Percentiles rank a stretch among this genome's conserved stretches.
These are phyloP conservation scores for Periconia digitata DNA, from an alignment of 2,329 filamentous ascomycete species.

Conservation along the genomic window DNA sequence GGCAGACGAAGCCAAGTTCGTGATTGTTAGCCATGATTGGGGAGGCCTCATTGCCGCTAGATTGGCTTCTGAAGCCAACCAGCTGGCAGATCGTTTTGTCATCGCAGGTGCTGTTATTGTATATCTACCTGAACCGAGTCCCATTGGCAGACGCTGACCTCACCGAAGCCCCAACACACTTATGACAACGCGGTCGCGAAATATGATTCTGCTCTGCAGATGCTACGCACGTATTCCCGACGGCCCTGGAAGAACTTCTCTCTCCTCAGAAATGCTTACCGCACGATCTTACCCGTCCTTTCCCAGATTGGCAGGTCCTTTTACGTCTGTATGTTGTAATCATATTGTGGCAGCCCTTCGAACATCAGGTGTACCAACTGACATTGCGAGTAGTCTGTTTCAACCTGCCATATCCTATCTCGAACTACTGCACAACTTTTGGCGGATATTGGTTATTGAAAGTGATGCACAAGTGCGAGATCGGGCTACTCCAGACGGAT, in stretches of 20 bases:
- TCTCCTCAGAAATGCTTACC: constrained; percentile 48
- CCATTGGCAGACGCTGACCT: neutral
- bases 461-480: constrained; percentile 42
- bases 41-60: constrained; percentile 55
- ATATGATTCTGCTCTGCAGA: constrained; percentile 49
- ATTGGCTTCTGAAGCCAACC: constrained; percentile 60
- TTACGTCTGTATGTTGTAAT: constrained; percentile 50
- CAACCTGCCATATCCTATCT: constrained; percentile 51
- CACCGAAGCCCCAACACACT: constrained; percentile 44
- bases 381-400: constrained; percentile 45
- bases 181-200: constrained; percentile 47
- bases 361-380: neutral
- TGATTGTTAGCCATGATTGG: constrained; percentile 59
- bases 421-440: constrained; percentile 49
- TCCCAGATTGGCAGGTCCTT: constrained; percentile 53
- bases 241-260: constrained; percentile 51
- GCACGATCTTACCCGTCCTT: constrained; percentile 50
- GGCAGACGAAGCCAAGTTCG: constrained; percentile 30
- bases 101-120: constrained; percentile 57
- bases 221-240: constrained; percentile 52
- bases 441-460: constrained; percentile 54
- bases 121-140: constrained; percentile 24
- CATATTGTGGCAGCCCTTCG: neutral
- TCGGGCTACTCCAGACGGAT: constrained; percentile 26
- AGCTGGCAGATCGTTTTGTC: constrained; percentile 59